These are phyloP conservation scores for Plasmodium gonderi DNA, from an alignment of 169 alveolate genomes.

Conservation along the genomic window DNA sequence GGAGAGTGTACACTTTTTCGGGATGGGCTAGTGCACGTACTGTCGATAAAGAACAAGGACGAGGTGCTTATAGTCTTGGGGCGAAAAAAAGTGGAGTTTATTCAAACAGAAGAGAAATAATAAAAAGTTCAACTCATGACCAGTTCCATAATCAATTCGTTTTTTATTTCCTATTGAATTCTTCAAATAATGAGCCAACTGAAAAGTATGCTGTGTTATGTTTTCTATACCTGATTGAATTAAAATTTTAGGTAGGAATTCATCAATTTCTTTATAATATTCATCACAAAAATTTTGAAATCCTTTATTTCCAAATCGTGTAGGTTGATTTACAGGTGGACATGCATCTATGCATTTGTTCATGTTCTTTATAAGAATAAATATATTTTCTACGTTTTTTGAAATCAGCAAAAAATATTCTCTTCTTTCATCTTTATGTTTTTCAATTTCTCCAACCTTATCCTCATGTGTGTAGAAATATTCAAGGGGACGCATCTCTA, in stretches of 20 bases:
- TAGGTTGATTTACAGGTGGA: conserved; percentile 90
- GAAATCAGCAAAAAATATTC: conserved; percentile 24
- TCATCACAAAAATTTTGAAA: conserved; percentile 87
- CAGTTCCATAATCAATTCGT: conserved; percentile 98
- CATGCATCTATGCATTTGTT: conserved; percentile 77
- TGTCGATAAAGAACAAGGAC: conserved; percentile 78
- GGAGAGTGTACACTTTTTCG: not conserved
- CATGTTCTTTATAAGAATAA: conserved; percentile 30
- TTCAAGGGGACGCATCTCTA: conserved; percentile 56
- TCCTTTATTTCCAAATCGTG: conserved; percentile 94
- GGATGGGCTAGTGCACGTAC: not conserved
- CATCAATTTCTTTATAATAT: conserved; percentile 53
- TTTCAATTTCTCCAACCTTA: not conserved
- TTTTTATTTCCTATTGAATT: conserved; percentile 95
- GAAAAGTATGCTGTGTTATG: conserved; percentile 79
- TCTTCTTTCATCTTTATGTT: not conserved
- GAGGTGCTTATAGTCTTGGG: conserved; percentile 70
- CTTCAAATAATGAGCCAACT: conserved; percentile 79
- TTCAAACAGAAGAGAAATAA: conserved; percentile 87
- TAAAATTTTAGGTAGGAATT: conserved; percentile 25
- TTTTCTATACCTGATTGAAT: conserved; percentile 63
- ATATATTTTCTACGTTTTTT: conserved; percentile 29
- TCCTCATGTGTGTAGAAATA: not conserved
- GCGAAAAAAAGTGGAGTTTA: conserved; percentile 29
- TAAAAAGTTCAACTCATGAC: conserved; percentile 94